Percentiles rank a stretch among this genome's conserved stretches.
Evolutionary conservation across 2,329 filamentous ascomycete genomes (phyloP).

Genomic region (Microthyrium microscopicum): DNA sequence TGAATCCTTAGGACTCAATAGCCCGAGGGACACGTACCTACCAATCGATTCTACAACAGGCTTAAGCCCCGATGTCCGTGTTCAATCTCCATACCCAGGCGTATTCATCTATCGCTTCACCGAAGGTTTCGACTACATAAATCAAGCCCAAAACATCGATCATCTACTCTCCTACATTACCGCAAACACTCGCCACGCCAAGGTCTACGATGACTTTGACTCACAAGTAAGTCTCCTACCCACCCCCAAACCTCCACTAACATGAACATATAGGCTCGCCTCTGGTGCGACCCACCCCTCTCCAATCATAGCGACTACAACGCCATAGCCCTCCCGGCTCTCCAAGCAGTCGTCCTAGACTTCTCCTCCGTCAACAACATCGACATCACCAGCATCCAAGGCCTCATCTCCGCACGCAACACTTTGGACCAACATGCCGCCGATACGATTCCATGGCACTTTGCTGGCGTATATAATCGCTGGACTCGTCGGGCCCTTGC

Average conservation of each 20-base stretch:
- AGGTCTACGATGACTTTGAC: too few species aligned
- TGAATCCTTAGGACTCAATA: slow-evolving; percentile 6
- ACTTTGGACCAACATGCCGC: slow-evolving; percentile 1
- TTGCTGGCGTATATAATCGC: background rate
- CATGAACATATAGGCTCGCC: background rate
- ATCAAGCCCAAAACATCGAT: slow-evolving; percentile 1
- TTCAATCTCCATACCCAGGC: background rate
- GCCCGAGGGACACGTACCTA: slow-evolving; percentile 34
- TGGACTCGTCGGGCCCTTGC: slow-evolving; percentile 1
- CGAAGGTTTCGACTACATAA: slow-evolving; percentile 3
- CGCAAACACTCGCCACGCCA: background rate
- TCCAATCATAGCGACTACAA: background rate
- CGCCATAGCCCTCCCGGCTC: background rate
- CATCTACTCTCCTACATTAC: background rate
- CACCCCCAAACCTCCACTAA: too few species aligned
- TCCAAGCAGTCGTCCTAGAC: slow-evolving; percentile 67
- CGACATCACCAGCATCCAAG: slow-evolving; percentile 65
- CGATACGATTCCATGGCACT: slow-evolving; percentile 2
- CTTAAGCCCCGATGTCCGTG: slow-evolving; percentile 1
- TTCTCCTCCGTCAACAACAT: slow-evolving; percentile 74
- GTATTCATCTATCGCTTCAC: slow-evolving; percentile 6
- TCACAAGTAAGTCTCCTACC: too few species aligned
- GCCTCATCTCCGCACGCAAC: slow-evolving; percentile 54
- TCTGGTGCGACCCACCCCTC: slow-evolving; percentile 1
- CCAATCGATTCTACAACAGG: background rate